Evolutionary conservation across 805 yeast species (phyloP).

Genomic region (Kodamaea sagamina): DNA sequence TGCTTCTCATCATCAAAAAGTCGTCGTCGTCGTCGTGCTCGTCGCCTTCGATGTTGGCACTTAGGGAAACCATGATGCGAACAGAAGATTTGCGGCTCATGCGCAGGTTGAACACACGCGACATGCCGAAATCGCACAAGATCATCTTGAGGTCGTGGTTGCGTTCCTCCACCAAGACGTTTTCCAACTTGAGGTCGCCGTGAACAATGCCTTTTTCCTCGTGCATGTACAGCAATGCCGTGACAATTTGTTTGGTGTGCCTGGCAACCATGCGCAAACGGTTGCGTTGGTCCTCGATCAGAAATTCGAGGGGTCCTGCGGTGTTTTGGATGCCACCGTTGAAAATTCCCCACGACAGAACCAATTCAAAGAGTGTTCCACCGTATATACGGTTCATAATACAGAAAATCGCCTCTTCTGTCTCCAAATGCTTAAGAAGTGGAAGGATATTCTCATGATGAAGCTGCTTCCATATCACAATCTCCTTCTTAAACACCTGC

Average conservation of each 20-base stretch:
- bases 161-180: conserved; percentile 58
- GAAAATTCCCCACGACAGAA: conserved; percentile 62
- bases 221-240: conserved; percentile 62
- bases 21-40: conserved; percentile 18
- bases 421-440: conserved; percentile 60
- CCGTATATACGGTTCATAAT: conserved; percentile 67
- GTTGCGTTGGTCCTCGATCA: conserved; percentile 25
- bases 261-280: conserved; percentile 37
- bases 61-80: conserved; percentile 2
- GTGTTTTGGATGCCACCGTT: conserved; percentile 28
- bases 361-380: conserved; percentile 81
- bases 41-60: conserved; percentile 14
- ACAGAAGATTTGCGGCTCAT: conserved; percentile 26
- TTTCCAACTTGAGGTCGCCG: conserved; percentile 82
- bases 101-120: conserved; percentile 36
- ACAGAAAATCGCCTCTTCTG: conserved; percentile 66
- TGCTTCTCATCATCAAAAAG: conserved; percentile 30
- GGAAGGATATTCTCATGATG: conserved; percentile 67
- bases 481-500: conserved; percentile 67
- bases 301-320: conserved; percentile 30
- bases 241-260: conserved; percentile 54
- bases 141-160: conserved; percentile 40
- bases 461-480: conserved; percentile 70
- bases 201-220: conserved; percentile 62
- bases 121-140: conserved; percentile 91